These are phyloP conservation scores for Astrocystis sublimbata DNA, from an alignment of 495 filamentous ascomycete species.

Conservation along the genomic window DNA sequence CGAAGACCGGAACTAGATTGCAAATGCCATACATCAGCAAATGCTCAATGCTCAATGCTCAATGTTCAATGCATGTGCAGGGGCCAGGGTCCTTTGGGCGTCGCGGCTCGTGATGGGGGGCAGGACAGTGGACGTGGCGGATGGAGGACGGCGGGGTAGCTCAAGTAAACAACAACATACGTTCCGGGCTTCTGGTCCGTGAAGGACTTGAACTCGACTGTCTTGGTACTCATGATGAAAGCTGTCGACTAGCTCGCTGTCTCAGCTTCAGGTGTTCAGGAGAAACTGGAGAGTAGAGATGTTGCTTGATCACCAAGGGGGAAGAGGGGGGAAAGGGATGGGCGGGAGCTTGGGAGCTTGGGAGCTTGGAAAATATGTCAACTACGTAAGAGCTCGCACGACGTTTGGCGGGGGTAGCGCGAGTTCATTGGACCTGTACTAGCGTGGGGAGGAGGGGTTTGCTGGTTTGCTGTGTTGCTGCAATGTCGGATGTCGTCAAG, in stretches of 20 bases:
- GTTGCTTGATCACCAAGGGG: background rate
- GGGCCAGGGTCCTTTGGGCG: constrained; percentile 2
- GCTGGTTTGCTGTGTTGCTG: too few relatives aligned
- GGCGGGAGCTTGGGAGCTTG: too few relatives aligned
- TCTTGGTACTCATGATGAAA: constrained; percentile 67
- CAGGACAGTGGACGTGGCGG: constrained; percentile 21
- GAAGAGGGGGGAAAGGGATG: background rate
- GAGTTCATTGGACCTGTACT: too few relatives aligned
- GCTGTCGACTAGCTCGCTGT: background rate
- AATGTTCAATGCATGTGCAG: background rate
- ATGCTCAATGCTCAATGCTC: constrained; percentile 3
- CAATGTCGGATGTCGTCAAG: too few relatives aligned
- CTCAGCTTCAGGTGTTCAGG: background rate
- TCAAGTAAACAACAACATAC: constrained; percentile 61
- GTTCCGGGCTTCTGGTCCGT: constrained; percentile 98
- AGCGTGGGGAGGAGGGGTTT: too few relatives aligned
- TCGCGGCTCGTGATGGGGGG: constrained; percentile 18
- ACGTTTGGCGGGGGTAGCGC: constrained; percentile 13
- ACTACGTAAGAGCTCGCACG: constrained; percentile 15
- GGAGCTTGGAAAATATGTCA: constrained; percentile 15
- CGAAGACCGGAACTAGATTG: constrained; percentile 82
- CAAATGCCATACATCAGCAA: constrained; percentile 34
- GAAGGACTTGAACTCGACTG: constrained; percentile 75
- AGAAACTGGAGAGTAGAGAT: background rate
- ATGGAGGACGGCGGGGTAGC: constrained; percentile 29